Evolutionary conservation across 345 rosid species (phyloP).

Genomic region (Euphorbia lathyris): DNA sequence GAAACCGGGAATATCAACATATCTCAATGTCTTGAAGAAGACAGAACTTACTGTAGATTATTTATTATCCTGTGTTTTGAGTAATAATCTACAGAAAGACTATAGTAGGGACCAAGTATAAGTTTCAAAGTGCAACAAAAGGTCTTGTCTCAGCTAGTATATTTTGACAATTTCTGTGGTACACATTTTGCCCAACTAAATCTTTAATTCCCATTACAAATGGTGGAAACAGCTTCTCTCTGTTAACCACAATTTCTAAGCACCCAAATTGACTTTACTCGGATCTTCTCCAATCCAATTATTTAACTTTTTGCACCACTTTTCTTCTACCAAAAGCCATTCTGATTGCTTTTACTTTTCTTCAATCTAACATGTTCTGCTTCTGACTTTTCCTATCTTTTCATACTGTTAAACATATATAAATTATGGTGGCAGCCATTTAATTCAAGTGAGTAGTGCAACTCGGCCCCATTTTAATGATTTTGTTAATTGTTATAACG

Average conservation of each 20-base stretch:
- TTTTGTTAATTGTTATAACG: background rate
- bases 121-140: background rate
- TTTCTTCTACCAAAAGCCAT: constrained; percentile 9
- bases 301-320: constrained; percentile 11
- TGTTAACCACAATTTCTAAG: background rate
- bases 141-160: background rate
- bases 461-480: background rate
- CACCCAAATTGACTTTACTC: constrained; percentile 1
- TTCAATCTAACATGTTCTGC: background rate
- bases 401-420: background rate
- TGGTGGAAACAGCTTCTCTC: background rate
- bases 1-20: background rate
- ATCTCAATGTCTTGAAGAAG: background rate
- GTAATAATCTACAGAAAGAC: background rate
- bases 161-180: background rate
- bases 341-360: background rate
- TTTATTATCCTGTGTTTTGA: background rate
- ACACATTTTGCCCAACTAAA: background rate
- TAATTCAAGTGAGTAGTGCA: constrained; percentile 16
- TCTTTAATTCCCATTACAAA: background rate
- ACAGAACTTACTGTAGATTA: background rate
- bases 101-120: background rate
- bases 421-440: background rate
- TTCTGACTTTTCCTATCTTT: constrained; percentile 7
- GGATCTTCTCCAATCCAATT: background rate